phyloP scores from a whole-genome alignment of 192 early-diverging fungal species.

The Coemansia pectinata region DNA sequence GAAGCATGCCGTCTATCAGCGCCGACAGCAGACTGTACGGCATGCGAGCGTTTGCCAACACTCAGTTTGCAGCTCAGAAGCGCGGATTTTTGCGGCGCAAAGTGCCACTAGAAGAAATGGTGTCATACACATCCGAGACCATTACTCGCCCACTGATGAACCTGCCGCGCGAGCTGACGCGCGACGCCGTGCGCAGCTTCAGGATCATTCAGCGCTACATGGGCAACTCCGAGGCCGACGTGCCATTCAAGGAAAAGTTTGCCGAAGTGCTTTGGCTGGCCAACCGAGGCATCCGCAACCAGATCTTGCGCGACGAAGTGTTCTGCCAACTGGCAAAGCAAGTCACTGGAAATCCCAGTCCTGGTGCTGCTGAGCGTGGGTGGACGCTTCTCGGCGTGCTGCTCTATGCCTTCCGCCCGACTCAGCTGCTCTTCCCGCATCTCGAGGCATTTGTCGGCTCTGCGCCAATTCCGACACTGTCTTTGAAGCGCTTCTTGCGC shows the following conservation, averaged over 20 bases:
- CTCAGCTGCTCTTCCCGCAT: conserved; percentile 85
- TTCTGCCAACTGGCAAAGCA: conserved; percentile 95
- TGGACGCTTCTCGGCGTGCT: conserved; percentile 86
- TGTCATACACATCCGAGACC: conserved; percentile 66
- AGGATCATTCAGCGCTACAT: conserved; percentile 82
- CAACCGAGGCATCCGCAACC: conserved; percentile 72
- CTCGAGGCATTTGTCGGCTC: conserved; percentile 70
- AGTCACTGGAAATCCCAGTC: conserved; percentile 71
- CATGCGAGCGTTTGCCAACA: conserved; percentile 81
- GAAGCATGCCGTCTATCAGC: conserved; percentile 74
- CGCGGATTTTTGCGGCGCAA: conserved; percentile 79
- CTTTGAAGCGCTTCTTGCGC: conserved; percentile 31
- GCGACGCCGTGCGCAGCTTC: conserved; percentile 86
- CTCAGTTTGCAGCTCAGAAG: conserved; percentile 89
- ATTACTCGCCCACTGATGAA: conserved; percentile 79
- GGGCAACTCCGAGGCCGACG: conserved; percentile 60
- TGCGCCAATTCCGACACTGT: conserved; percentile 24
- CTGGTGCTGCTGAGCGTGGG: conserved; percentile 65
- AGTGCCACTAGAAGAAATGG: conserved; percentile 89
- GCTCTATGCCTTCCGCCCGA: conserved; percentile 85
- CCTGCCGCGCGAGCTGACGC: conserved; percentile 76
- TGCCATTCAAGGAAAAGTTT: conserved; percentile 38
- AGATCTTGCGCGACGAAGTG: conserved; percentile 87
- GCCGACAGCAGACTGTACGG: conserved; percentile 48
- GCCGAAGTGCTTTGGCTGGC: conserved; percentile 76